Percentiles rank a stretch among this genome's conserved stretches.
Evolutionary conservation across 2,329 filamentous ascomycete genomes (phyloP).

Genomic region (Endothia cerciana): DNA sequence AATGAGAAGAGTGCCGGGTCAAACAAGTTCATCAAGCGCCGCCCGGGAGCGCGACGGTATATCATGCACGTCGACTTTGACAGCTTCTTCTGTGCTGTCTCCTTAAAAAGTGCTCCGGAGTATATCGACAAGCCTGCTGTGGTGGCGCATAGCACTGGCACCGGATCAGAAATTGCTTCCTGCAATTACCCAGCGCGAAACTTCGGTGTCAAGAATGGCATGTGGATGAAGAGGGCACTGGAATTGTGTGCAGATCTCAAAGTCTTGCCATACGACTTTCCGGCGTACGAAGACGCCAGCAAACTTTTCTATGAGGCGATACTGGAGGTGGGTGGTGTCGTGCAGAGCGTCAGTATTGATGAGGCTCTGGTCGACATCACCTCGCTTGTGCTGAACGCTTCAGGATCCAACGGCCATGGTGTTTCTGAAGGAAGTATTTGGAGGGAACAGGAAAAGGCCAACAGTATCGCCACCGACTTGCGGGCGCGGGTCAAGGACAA

Average conservation of each 20-base stretch:
- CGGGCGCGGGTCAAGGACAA: conserved; percentile 71
- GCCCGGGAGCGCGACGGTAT: conserved; percentile 72
- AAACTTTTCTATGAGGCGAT: conserved; percentile 85
- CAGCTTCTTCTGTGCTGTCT: conserved; percentile 96
- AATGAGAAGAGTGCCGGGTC: conserved; percentile 62
- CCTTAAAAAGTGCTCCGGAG: conserved; percentile 75
- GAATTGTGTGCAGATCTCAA: conserved; percentile 85
- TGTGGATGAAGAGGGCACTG: conserved; percentile 96
- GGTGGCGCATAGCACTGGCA: conserved; percentile 84
- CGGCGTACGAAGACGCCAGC: conserved; percentile 91
- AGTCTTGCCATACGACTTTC: conserved; percentile 93
- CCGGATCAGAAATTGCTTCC: conserved; percentile 92
- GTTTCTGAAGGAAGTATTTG: conserved; percentile 70
- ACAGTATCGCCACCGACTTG: conserved; percentile 69
- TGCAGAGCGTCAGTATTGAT: conserved; percentile 97
- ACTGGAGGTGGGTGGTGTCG: conserved; percentile 75
- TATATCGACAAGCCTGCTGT: conserved; percentile 79
- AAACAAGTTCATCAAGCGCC: conserved; percentile 51
- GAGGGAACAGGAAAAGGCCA: conserved; percentile 78
- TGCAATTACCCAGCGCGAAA: conserved; percentile 92
- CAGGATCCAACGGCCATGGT: conserved; percentile 67
- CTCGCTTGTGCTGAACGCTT: conserved; percentile 64
- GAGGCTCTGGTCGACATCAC: conserved; percentile 90
- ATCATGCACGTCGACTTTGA: conserved; percentile 97
- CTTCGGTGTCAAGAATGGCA: conserved; percentile 92